Evolutionary conservation across 1,284 basidiomycete species (phyloP).

Genomic region (Vanrija pseudolonga): DNA sequence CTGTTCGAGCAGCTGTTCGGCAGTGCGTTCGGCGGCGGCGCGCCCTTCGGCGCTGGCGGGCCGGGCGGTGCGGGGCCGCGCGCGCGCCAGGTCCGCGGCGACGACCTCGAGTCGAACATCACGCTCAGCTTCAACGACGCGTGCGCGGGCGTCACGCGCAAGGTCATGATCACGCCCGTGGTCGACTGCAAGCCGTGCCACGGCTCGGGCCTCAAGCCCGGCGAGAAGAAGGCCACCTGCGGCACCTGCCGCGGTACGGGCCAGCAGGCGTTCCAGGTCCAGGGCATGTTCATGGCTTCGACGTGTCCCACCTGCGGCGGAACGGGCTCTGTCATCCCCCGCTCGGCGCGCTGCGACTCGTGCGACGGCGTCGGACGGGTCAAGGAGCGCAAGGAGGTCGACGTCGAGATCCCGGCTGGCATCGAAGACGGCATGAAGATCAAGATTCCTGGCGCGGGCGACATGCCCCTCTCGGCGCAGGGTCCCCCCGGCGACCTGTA

Average conservation of each 20-base stretch:
- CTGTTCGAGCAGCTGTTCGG: slow-evolving; percentile 88
- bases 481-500: slow-evolving; percentile 80
- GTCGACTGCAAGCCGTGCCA: slow-evolving; percentile 80
- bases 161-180: slow-evolving; percentile 74
- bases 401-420: slow-evolving; percentile 84
- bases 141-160: slow-evolving; percentile 80
- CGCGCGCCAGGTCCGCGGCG: slow-evolving; percentile 61
- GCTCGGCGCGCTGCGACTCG: slow-evolving; percentile 69
- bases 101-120: slow-evolving; percentile 76
- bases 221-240: slow-evolving; percentile 80
- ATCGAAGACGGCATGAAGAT: slow-evolving; percentile 97
- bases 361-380: slow-evolving; percentile 89
- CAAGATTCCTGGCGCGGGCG: slow-evolving; percentile 76
- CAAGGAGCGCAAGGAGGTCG: slow-evolving; percentile 69
- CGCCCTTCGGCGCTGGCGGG: slow-evolving; percentile 40
- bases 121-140: slow-evolving; percentile 86
- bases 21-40: slow-evolving; percentile 52
- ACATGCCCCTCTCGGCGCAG: slow-evolving; percentile 74
- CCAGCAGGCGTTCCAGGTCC: slow-evolving; percentile 83
- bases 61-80: slow-evolving; percentile 53
- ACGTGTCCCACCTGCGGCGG: slow-evolving; percentile 84
- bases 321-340: slow-evolving; percentile 75
- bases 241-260: slow-evolving; percentile 80
- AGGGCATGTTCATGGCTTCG: slow-evolving; percentile 97
- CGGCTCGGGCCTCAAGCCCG: slow-evolving; percentile 80